These are phyloP conservation scores for Cichorium intybus DNA, from an alignment of 140 eudicot species.

Conservation along the genomic window DNA sequence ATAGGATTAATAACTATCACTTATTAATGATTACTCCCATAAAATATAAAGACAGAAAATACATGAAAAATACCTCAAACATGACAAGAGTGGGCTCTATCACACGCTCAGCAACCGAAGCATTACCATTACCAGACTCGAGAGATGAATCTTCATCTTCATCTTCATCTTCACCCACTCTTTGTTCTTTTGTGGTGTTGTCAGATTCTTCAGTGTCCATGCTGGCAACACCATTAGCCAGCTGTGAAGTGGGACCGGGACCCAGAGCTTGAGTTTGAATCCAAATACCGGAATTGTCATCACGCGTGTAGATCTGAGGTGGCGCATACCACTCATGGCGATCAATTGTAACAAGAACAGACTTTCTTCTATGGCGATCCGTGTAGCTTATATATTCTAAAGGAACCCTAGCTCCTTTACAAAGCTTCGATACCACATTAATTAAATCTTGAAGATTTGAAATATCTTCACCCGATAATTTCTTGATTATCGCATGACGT, in stretches of 20 bases:
- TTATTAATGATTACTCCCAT: too few species aligned
- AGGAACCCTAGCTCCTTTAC: slow-evolving; percentile 85
- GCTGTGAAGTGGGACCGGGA: slow-evolving; percentile 41
- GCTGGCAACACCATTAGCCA: slow-evolving; percentile 41
- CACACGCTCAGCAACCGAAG: slow-evolving; percentile 88
- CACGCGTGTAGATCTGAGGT: slow-evolving; percentile 80
- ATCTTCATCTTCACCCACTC: slow-evolving; percentile 57
- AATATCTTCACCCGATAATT: slow-evolving; percentile 78
- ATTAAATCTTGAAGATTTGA: slow-evolving; percentile 67
- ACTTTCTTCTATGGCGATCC: slow-evolving; percentile 90
- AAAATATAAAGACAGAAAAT: neutral
- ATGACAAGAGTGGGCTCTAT: slow-evolving; percentile 92
- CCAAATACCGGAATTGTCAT: slow-evolving; percentile 86
- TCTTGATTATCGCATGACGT: slow-evolving; percentile 90
- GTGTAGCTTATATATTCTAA: slow-evolving; percentile 72
- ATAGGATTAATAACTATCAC: too few species aligned
- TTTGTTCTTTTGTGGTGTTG: slow-evolving; percentile 41
- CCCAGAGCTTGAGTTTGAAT: slow-evolving; percentile 51
- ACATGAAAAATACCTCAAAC: slow-evolving; percentile 74
- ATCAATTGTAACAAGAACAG: slow-evolving; percentile 85
- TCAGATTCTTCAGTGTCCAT: slow-evolving; percentile 67
- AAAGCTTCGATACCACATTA: slow-evolving; percentile 61
- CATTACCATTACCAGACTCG: too few species aligned
- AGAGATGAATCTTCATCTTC: slow-evolving; percentile 48
- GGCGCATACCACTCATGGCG: slow-evolving; percentile 96